Base-by-base conservation (phyloP, 2,329 filamentous ascomycete genomes). In the Penicillium brevicompactum region DNA sequence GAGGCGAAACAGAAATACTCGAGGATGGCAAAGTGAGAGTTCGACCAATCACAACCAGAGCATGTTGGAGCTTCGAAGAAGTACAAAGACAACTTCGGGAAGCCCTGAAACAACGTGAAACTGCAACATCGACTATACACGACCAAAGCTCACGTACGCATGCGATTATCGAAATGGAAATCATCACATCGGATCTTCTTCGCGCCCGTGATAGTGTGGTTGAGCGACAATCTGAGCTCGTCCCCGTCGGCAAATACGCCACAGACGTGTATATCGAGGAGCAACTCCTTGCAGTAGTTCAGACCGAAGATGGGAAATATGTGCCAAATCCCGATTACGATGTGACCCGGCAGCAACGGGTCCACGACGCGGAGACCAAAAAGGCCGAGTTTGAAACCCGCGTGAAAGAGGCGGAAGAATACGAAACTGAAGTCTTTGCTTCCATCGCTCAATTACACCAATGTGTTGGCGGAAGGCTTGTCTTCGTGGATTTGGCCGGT, bases 401-500 rank as follows among this genome's bases (percentile, higher is more conserved):
- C 0, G 60, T 80, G 2, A 55, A 65, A 37, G 51, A 58, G 4
- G 76, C 76, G 0, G 76, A 79, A 60, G 61, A 66, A 1, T 27
- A 65, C 1, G 67, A 75, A 1, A 34, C 27, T 5, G 40, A 60
- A 3, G 55, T 73, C 6, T 67, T 74, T 14, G 42, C 46, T 14
- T 58, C 55, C 1, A 50, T 46, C 11, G 60, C 59, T 2, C 57
- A 52, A 18, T 14, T 2, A 7, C 58, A 71, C 52, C 38, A 53
- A 16, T 73, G 71, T 45, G 64, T 80, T 0, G 76, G 76, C 1
- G 76, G 69, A 0, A 78, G 73, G 53, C 67, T 78, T 46, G 70
- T 78, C 9, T 80, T 79, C 65, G 75, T 80, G 1, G 77, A 80
- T 55, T 65, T 80, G 5, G 77, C 77, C 2, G 77, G 77, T 2